phyloP scores from a whole-genome alignment of 768 basidiomycete genomes.

The Cubamyces lactineus region DNA sequence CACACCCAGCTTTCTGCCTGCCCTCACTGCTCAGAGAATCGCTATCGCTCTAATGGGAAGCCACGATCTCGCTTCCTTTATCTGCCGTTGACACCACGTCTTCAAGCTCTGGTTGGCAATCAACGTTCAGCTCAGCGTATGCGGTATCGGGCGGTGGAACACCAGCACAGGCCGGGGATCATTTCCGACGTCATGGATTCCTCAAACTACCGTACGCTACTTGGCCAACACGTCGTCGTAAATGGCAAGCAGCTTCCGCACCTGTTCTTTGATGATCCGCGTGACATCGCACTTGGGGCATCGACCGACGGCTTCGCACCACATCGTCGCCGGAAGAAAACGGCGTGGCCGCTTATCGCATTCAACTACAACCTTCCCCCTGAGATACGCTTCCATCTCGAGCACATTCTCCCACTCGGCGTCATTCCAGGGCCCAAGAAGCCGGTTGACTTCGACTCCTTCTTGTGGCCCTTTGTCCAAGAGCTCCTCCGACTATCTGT shows the following conservation, averaged over 20 bases:
- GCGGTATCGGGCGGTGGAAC: constrained; percentile 34
- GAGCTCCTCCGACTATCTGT: constrained; percentile 39
- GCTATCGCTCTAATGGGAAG: constrained; percentile 28
- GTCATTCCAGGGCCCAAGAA: constrained; percentile 51
- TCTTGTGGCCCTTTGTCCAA: constrained; percentile 40
- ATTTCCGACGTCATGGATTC: constrained; percentile 44
- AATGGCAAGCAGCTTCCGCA: constrained; percentile 30
- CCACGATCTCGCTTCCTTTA: constrained; percentile 39
- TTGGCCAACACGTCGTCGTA: constrained; percentile 30
- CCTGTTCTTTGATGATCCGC: constrained; percentile 39
- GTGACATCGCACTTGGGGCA: constrained; percentile 46
- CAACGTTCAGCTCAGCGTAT: constrained; percentile 30
- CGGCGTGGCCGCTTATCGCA: constrained; percentile 46
- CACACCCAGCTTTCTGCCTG: constrained; percentile 35
- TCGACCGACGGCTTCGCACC: constrained; percentile 47
- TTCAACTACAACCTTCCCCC: constrained; percentile 49
- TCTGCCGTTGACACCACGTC: constrained; percentile 43
- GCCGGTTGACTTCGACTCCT: constrained; percentile 45
- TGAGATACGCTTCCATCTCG: constrained; percentile 38
- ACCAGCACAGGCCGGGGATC: constrained; percentile 24
- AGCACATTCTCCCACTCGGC: constrained; percentile 43
- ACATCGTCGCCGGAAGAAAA: constrained; percentile 37
- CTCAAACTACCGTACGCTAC: constrained; percentile 35
- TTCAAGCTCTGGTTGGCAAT: constrained; percentile 34
- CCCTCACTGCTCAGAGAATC: constrained; percentile 39